These are phyloP conservation scores for Erythrobasidium yunnanense DNA, from an alignment of 768 basidiomycete genomes.

Conservation along the genomic window DNA sequence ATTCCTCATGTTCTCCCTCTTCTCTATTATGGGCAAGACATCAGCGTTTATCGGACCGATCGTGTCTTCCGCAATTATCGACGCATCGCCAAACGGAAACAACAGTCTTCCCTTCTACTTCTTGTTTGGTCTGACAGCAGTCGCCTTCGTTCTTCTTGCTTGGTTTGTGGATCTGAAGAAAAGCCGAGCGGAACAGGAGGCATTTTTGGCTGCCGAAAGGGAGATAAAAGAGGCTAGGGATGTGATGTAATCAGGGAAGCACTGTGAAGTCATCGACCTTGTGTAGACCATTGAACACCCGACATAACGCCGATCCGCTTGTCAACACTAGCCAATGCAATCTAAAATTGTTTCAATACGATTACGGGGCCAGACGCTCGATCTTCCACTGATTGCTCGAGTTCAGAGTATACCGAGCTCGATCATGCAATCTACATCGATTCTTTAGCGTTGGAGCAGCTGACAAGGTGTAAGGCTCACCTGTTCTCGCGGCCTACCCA, in stretches of 20 bases:
- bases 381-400: conserved; percentile 11
- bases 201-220: background rate
- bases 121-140: conserved; percentile 55
- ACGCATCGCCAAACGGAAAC: conserved; percentile 54
- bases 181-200: conserved; percentile 13
- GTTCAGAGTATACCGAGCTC: conserved; percentile 4
- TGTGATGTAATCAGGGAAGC: background rate
- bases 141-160: conserved; percentile 1
- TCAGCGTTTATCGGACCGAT: conserved; percentile 67
- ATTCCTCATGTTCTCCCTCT: conserved; percentile 66
- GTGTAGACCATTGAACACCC: no score
- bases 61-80: conserved; percentile 62
- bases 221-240: background rate
- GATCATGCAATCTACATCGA: conserved; percentile 8
- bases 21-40: conserved; percentile 64
- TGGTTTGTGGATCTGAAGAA: conserved; percentile 25
- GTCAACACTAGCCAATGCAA: no score
- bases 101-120: conserved; percentile 68
- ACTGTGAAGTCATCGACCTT: no score
- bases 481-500: conserved; percentile 95
- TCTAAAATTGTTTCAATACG: background rate
- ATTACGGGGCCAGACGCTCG: conserved; percentile 16
- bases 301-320: no score
- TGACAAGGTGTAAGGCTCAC: background rate
- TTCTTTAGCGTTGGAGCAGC: background rate